These are phyloP conservation scores for Coemansia sp. DNA, from an alignment of 192 early-diverging fungal species.

Conservation along the genomic window DNA sequence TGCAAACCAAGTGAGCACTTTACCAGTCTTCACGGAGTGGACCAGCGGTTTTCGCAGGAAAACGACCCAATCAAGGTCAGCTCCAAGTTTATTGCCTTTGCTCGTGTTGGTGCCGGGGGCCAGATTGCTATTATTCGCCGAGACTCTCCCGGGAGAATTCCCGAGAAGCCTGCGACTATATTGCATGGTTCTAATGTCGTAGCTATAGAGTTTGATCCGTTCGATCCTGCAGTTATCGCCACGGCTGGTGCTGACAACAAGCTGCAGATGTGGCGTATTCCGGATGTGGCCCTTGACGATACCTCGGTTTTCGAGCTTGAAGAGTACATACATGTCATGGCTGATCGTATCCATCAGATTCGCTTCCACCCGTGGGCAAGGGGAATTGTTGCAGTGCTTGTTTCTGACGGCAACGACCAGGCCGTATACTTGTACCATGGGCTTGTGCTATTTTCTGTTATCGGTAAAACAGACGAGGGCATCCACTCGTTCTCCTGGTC, in stretches of 20 bases:
- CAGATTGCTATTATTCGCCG: constrained; percentile 69
- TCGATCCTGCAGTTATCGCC: constrained; percentile 54
- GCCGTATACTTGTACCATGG: constrained; percentile 43
- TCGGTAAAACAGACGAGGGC: constrained; percentile 32
- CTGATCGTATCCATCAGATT: constrained; percentile 42
- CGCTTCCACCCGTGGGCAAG: constrained; percentile 41
- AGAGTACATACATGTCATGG: constrained; percentile 38
- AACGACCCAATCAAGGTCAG: constrained; percentile 53
- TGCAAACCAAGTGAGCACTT: constrained; percentile 66
- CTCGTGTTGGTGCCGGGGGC: constrained; percentile 76
- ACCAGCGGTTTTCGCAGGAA: constrained; percentile 38
- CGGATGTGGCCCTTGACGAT: constrained; percentile 21
- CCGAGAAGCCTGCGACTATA: constrained; percentile 30
- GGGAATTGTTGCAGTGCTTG: constrained; percentile 32
- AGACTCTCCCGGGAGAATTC: constrained; percentile 63
- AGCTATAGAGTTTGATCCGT: constrained; percentile 74
- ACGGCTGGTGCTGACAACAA: constrained; percentile 39
- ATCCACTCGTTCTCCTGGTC: constrained; percentile 59
- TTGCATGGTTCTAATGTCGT: constrained; percentile 58
- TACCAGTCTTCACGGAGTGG: constrained; percentile 56
- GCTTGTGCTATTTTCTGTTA: constrained; percentile 26
- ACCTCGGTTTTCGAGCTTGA: constrained; percentile 39
- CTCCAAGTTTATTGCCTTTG: constrained; percentile 64
- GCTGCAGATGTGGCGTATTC: constrained; percentile 49
- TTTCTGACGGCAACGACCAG: constrained; percentile 24